Conservation (phyloP, 2,329 filamentous ascomycete species). For the Neofusicoccum kwambonambiense region DNA sequence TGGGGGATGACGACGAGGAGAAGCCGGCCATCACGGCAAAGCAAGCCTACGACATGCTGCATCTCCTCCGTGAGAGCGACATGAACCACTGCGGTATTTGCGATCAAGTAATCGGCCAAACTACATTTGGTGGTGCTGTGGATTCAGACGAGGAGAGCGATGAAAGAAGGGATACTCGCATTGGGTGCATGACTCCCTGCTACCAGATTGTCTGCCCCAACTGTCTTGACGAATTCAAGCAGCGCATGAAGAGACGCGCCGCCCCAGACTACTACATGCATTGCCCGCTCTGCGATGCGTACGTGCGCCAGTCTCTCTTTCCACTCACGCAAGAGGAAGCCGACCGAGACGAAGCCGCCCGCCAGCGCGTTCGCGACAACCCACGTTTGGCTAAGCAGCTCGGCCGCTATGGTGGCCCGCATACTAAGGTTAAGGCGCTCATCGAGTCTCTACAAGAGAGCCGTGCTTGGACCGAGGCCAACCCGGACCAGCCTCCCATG, state of each 20-base stretch:
- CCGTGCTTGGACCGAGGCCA: conserved; percentile 60
- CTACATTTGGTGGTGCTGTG: conserved; percentile 36
- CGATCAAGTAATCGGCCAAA: conserved; percentile 60
- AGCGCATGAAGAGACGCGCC: conserved; percentile 41
- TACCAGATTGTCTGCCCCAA: conserved; percentile 79
- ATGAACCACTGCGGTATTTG: conserved; percentile 73
- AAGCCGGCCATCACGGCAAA: conserved; percentile 61
- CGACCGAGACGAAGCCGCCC: conserved; percentile 51
- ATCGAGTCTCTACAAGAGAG: conserved; percentile 69
- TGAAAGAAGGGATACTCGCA: conserved; percentile 56
- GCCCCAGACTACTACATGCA: conserved; percentile 49
- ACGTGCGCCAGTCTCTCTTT: conserved; percentile 64
- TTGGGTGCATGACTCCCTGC: conserved; percentile 82
- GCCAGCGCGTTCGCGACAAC: conserved; percentile 55
- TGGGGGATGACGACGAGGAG: conserved; percentile 66
- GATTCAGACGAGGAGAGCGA: conserved; percentile 55
- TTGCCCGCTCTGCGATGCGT: conserved; percentile 68
- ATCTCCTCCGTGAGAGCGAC: conserved; percentile 78
- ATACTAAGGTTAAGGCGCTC: conserved; percentile 86
- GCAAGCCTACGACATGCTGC: conserved; percentile 82
- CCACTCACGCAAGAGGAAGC: conserved; percentile 63
- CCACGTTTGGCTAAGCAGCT: conserved; percentile 59
- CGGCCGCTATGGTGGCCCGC: conserved; percentile 75
- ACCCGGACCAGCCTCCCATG: conserved; percentile 68
- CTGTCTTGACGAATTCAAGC: conserved; percentile 64